Evolutionary conservation across 306 rosid species (phyloP), one percentile per base, ranked within the genome.

Genomic region (Prunus kanzakura): DNA sequence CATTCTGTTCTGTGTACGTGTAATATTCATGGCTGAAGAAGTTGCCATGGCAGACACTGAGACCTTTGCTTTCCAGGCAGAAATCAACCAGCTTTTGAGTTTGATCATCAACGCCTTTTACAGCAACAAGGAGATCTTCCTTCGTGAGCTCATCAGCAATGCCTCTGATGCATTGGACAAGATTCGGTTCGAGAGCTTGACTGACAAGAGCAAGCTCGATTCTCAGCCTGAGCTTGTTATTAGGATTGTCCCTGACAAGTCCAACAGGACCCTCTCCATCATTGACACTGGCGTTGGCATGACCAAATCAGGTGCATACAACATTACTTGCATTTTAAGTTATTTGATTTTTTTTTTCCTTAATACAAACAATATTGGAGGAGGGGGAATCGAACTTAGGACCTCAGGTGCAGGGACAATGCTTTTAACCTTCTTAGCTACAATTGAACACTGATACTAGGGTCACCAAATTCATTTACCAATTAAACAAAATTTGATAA

Each of bases 101-200:
- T 52, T 83, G 55, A 79, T 79, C 75, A 83, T 83, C 79, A 83
- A 83, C 79, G 76, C 84, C 16, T 76, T 79, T 56, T 76, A 76
- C 66, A 83, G 65, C 70, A 83, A 83, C 73, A 83, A 72, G 60
- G 71, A 83, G 76, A 78, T 82, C 43, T 78, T 82, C 74, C 86
- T 82, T 19, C 71, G 83, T 8, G 83, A 78, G 65, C 80, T 82
- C 66, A 78, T 82, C 35, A 82, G 75, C 80, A 82, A 74, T 41
- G 60, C 83, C 64, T 82, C 83, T 23, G 62, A 82, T 70, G 84
- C 84, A 0, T 56, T 84, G 80, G 84, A 80, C 51, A 80, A 72
- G 65, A 84, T 80, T 66, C 30, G 77, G 38, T 84, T 72, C 43
- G 82, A 84, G 70, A 63, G 87, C 77, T 70, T 84, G 45, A 80